Base-by-base conservation (phyloP, 164 flowering plant genomes). In the Nelumbo lutea region DNA sequence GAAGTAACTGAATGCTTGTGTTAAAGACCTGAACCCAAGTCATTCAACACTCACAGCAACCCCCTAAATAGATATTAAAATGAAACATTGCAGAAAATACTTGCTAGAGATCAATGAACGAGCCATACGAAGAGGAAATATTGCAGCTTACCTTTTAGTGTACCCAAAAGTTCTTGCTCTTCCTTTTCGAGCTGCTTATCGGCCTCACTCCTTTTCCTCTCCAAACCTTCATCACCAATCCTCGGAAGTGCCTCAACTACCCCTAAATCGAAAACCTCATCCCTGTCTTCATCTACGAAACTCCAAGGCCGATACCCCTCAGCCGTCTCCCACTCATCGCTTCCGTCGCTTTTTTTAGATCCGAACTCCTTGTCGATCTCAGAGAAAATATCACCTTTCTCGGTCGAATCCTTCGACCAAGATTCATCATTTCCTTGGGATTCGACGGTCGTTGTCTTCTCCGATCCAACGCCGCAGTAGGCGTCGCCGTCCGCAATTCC, bases 261-360 rank as follows among this genome's bases (percentile, higher is more conserved):
- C 48, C 69, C 73, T 13, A 75, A 40, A 59, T 70, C 72, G 42
- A 72, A 72, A 47, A 78, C 58, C 61, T 69, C 76, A 38, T 58
- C 70, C 41, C 69, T 60, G 51, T 47, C 73, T 9, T 75, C 78
- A 10, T 64, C 76, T 6, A 38, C 80, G 42, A 78, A 69, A 53
- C 56, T 78, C 81, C 81, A 78, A 0, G 78, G 74, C 59, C 52
- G 64, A 66, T 62, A 75, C 5, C 77, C 74, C 50, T 65, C 71
- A 1, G 72, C 75, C 6, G 69, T 68, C 61, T 68, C 65, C 80
- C 77, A 74, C n/a, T 65, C 77, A 48, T 68, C 73, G 27, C n/a
- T 61, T 38, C 43, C 51, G 13, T 15, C 71, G 9, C 8, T 56
- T 64, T 59, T 55, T 50, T 59, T 60, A 40, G 65, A 42, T 56